Conservation (phyloP, 352 stramenopile species). For the Aphanomyces invadans region DNA sequence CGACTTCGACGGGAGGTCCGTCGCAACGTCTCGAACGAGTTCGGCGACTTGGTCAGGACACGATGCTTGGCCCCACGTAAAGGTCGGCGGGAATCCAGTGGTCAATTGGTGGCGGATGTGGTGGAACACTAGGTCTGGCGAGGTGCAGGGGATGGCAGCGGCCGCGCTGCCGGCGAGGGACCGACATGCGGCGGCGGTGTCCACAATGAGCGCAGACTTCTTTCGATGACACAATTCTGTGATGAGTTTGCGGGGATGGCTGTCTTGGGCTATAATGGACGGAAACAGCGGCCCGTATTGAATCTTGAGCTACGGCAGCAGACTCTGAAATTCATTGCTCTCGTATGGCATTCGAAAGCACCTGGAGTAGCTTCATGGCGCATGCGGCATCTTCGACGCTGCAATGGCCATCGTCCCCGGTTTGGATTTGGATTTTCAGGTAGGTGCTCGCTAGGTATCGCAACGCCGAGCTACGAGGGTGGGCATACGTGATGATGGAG, state of each 20-base stretch:
- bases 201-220: slow-evolving; percentile 72
- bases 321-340: background rate
- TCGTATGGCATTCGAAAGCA: slow-evolving; percentile 10
- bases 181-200: slow-evolving; percentile 52
- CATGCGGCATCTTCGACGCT: slow-evolving; percentile 74
- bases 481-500: background rate
- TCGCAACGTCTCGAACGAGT: slow-evolving; percentile 39
- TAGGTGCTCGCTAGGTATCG: slow-evolving; percentile 67
- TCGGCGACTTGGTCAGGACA: background rate
- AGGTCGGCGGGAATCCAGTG: slow-evolving; percentile 66
- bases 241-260: slow-evolving; percentile 72
- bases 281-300: slow-evolving; percentile 68
- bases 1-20: slow-evolving; percentile 36
- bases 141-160: slow-evolving; percentile 52
- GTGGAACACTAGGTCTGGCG: slow-evolving; percentile 38
- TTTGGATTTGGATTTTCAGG: slow-evolving; percentile 66
- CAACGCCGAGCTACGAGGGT: slow-evolving; percentile 36
- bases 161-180: slow-evolving; percentile 47
- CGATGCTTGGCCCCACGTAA: slow-evolving; percentile 57
- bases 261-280: slow-evolving; percentile 49
- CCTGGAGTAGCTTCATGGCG: slow-evolving; percentile 59
- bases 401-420: slow-evolving; percentile 58
- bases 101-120: slow-evolving; percentile 70
- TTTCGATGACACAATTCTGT: slow-evolving; percentile 58
- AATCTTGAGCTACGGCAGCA: slow-evolving; percentile 48